Conservation (phyloP, 768 basidiomycete genomes). For the Inosperma sp. region DNA sequence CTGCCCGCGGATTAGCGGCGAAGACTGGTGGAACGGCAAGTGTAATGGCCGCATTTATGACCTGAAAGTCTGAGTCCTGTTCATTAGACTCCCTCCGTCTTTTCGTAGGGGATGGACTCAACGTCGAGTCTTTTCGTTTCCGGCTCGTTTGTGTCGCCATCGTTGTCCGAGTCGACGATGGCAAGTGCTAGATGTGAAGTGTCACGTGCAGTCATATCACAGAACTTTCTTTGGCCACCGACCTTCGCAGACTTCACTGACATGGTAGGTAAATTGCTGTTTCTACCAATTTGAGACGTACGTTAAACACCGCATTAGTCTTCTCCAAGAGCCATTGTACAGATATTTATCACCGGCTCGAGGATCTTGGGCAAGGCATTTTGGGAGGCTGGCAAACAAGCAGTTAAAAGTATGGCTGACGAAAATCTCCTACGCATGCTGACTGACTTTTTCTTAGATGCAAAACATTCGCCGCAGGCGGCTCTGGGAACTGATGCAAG, state of each 20-base stretch:
- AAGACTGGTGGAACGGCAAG: constrained; percentile 82
- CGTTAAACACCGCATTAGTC: constrained; percentile 44
- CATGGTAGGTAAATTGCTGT: constrained; percentile 14
- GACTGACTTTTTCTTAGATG: constrained; percentile 49
- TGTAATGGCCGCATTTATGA: constrained; percentile 59
- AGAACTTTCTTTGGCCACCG: neutral
- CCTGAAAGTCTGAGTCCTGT: constrained; percentile 47
- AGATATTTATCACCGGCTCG: constrained; percentile 71
- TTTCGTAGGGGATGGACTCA: constrained; percentile 27
- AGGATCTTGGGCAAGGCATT: constrained; percentile 92
- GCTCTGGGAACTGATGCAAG: constrained; percentile 63
- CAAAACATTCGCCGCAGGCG: constrained; percentile 71
- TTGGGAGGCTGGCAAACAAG: constrained; percentile 84
- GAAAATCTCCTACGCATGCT: neutral
- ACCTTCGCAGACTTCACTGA: constrained; percentile 2
- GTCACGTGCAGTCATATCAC: neutral
- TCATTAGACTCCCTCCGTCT: constrained; percentile 36
- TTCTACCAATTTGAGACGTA: neutral
- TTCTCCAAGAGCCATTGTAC: constrained; percentile 71
- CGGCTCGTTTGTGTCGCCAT: constrained; percentile 19
- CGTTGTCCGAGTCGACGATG: constrained; percentile 14
- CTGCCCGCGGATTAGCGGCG: constrained; percentile 61
- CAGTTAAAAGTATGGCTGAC: constrained; percentile 76
- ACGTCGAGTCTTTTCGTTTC: constrained; percentile 17
- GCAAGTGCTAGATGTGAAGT: neutral